phyloP scores from a whole-genome alignment of 192 early-diverging fungal genomes.

The Phycomyces blakesleeanus region DNA sequence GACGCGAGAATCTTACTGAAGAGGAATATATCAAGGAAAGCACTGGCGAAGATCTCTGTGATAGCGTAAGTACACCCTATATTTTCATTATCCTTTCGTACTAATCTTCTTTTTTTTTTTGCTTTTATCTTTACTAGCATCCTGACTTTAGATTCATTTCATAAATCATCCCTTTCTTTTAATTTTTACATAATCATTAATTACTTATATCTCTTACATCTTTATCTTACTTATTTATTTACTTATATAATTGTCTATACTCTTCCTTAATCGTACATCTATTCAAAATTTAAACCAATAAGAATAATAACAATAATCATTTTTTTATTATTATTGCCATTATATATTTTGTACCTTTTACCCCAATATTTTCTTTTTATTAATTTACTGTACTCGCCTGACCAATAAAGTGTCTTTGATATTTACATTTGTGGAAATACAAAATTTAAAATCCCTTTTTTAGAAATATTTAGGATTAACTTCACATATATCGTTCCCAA shows the following conservation, averaged over 20 bases:
- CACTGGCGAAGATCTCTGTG: slow-evolving; percentile 42
- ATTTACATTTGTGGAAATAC: too few species aligned
- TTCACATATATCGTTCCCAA: too few species aligned
- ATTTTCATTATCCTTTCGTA: background rate
- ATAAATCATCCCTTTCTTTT: slow-evolving; percentile 1
- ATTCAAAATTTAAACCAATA: background rate
- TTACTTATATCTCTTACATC: background rate
- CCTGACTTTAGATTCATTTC: slow-evolving; percentile 37
- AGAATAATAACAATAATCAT: background rate
- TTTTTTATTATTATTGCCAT: background rate
- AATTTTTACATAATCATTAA: background rate
- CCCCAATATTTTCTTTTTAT: background rate
- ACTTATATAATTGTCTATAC: background rate
- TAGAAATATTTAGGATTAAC: too few species aligned
- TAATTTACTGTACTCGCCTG: too few species aligned
- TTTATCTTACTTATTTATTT: background rate
- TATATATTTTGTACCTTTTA: background rate
- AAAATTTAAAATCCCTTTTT: too few species aligned
- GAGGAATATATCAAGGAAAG: slow-evolving; percentile 42
- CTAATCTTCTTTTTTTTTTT: background rate
- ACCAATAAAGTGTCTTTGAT: too few species aligned
- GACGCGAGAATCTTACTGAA: slow-evolving; percentile 48
- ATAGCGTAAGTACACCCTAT: slow-evolving; percentile 25
- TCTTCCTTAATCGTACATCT: background rate
- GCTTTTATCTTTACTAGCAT: slow-evolving; percentile 13